Evolutionary conservation across 768 basidiomycete species (phyloP), one percentile per base, ranked within the genome.

Genomic region (Chalciporus chontae): DNA sequence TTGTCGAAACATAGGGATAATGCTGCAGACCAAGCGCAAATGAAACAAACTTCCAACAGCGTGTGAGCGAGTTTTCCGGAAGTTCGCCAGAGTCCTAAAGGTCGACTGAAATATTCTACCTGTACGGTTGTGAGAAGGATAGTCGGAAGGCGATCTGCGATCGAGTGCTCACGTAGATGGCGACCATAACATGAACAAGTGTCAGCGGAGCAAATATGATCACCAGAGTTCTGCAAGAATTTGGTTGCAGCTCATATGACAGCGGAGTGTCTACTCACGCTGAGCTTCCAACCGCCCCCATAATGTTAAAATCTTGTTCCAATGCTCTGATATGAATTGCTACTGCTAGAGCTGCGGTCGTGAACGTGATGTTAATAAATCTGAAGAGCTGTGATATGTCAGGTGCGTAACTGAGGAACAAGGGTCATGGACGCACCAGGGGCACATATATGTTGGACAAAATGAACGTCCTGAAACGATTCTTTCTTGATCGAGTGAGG

Each of bases 21-120:
- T 14, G 87, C 84, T 27, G 90, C 88, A 50, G 90, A 91, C 91
- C 92, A 95, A n/a, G 87, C 81, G 69, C 92, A 94, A 58, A 93
- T 92, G 66, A 91, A 93, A 47, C 91, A 74, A 40, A 93, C 87
- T 73, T 95, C 94, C 40, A 83, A 78, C 27, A 94, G 79, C 7
- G 92, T 94, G 62, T 94, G 85, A 3, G 87, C 81, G 32, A 94
- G 79, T 69, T 94, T 94, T 43, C 75, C 82, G 27, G 90, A 90
- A 27, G 93, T 92, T 45, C 80, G 77, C 94, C 94, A 95, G 26
- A 95, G 73, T n/a, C 93, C 94, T 19, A 95, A 72, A 6, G 94
- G 93, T 31, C 87, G 83, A 36, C 93, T 88, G 61, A 94, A 94
- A 70, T 96, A 96, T 70, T 95, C 93, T 49, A 93, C 75, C 91